A percentile compares a stretch with the other conserved stretches of the same genome.
phyloP scores from a whole-genome alignment of 495 filamentous ascomycete species.

The Talaromyces trachyspermus region DNA sequence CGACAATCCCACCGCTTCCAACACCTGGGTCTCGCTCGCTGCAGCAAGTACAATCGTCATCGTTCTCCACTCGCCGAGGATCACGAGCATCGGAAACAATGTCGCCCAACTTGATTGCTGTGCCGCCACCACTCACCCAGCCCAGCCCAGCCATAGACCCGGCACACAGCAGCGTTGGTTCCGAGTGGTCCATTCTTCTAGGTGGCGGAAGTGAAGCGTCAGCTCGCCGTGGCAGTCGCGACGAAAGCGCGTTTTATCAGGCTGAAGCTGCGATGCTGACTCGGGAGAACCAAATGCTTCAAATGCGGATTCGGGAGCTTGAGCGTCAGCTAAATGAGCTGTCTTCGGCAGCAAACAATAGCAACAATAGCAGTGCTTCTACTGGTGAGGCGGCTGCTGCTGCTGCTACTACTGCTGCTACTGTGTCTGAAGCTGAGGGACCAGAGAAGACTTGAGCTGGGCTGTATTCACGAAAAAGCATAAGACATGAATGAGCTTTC shows the following conservation, averaged over 20 bases:
- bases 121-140: neutral
- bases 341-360: conserved; percentile 10
- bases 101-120: conserved; percentile 24
- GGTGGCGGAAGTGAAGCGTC: neutral
- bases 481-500: too few relatives aligned
- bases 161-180: conserved; percentile 1
- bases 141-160: conserved; percentile 1
- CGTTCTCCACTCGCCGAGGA: conserved; percentile 48
- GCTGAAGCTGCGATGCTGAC: conserved; percentile 81
- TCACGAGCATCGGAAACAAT: conserved; percentile 25
- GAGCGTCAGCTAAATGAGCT: conserved; percentile 38
- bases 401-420: neutral
- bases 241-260: conserved; percentile 85
- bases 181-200: neutral
- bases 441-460: conserved; percentile 20
- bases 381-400: neutral
- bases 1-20: conserved; percentile 32
- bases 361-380: conserved; percentile 5
- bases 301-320: conserved; percentile 74
- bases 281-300: conserved; percentile 91
- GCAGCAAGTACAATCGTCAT: conserved; percentile 26
- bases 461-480: too few relatives aligned
- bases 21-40: conserved; percentile 24
- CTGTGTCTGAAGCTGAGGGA: neutral
- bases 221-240: conserved; percentile 45